Conservation (phyloP, 2,329 filamentous ascomycete species). For the Fusarium camptoceras region DNA sequence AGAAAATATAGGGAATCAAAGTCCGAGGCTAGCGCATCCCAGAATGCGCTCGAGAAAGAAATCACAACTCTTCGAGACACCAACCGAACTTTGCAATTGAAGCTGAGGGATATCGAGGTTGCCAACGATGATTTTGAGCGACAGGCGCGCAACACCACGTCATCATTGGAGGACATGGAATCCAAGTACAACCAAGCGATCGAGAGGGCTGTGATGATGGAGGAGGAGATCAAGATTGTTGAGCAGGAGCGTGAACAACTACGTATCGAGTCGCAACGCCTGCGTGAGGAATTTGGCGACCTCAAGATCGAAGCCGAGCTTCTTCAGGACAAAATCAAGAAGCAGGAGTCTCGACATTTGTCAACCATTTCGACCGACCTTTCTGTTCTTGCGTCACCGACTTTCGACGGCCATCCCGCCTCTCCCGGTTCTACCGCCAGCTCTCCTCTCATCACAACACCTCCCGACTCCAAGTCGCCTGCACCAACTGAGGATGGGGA, state of each 20-base stretch:
- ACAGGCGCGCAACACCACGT: conserved; percentile 94
- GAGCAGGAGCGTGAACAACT: conserved; percentile 92
- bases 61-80: conserved; percentile 90
- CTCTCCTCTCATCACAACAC: conserved; percentile 89
- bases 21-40: conserved; percentile 83
- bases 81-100: conserved; percentile 84
- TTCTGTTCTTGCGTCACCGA: conserved; percentile 75
- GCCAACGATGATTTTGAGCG: conserved; percentile 98
- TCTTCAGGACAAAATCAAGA: conserved; percentile 90
- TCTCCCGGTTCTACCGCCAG: conserved; percentile 90
- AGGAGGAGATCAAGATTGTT: conserved; percentile 91
- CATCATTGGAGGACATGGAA: conserved; percentile 95
- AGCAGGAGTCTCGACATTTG: conserved; percentile 70
- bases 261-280: conserved; percentile 88
- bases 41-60: conserved; percentile 92
- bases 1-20: conserved; percentile 97
- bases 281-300: conserved; percentile 92
- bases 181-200: conserved; percentile 97
- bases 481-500: conserved; percentile 62
- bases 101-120: conserved; percentile 93
- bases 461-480: conserved; percentile 77
- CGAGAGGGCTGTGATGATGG: conserved; percentile 90
- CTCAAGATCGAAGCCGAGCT: conserved; percentile 96
- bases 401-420: conserved; percentile 76
- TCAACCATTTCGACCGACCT: conserved; percentile 71